These are phyloP conservation scores for Vanrija sp. DNA, from an alignment of 1,284 basidiomycete species.

Conservation along the genomic window DNA sequence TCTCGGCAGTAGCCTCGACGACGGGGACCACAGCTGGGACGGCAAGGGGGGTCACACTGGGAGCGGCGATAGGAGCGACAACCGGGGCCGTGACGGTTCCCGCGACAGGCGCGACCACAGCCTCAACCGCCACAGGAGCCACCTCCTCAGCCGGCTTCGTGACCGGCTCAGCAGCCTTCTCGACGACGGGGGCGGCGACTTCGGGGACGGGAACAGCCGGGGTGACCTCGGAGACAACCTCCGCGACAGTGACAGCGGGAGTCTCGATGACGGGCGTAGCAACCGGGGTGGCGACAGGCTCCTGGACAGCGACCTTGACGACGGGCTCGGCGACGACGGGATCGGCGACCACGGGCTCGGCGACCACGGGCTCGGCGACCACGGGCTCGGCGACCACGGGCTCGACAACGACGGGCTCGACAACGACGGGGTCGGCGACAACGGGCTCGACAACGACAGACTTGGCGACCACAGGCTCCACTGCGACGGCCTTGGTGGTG, in stretches of 20 bases:
- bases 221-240: not conserved
- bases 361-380: not conserved
- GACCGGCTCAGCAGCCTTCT: not conserved
- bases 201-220: not conserved
- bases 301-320: not conserved
- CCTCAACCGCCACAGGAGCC: not conserved
- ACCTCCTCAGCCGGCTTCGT: not conserved
- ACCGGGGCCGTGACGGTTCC: not conserved
- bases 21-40: not conserved
- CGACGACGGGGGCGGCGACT: not conserved
- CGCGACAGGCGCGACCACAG: not conserved
- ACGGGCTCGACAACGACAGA: no score
- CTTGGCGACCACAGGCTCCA: no score
- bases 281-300: not conserved
- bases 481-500: not conserved
- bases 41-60: not conserved
- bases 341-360: no score
- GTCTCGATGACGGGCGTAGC: not conserved
- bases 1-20: not conserved
- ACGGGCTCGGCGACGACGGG: not conserved
- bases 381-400: no score
- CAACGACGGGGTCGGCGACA: no score
- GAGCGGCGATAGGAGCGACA: not conserved
- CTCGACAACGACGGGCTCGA: no score
- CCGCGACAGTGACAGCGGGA: not conserved